Percentiles rank a stretch among this genome's conserved stretches.
Conservation (phyloP, 805 yeast genomes). For the Barnettozyma sp. region DNA sequence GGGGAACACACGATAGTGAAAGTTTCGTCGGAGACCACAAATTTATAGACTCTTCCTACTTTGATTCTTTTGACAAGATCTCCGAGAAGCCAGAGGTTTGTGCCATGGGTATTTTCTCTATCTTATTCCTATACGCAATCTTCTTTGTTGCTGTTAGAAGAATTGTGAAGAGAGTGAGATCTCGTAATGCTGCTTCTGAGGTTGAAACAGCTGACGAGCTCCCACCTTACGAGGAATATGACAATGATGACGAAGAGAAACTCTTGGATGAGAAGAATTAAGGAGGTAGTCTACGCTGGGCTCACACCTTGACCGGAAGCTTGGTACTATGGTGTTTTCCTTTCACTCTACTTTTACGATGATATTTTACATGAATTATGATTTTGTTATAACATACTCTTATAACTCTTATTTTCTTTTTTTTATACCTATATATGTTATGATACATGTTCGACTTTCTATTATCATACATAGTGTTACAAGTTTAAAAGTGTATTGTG, state of each 20-base stretch:
- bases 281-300: too few relatives aligned
- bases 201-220: slow-evolving; percentile 4
- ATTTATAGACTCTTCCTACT: too few relatives aligned
- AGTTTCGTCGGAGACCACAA: too few relatives aligned
- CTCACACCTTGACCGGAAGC: too few relatives aligned
- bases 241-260: slow-evolving; percentile 3
- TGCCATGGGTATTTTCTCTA: slow-evolving; percentile 2
- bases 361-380: too few relatives aligned
- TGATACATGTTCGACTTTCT: background rate
- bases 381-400: background rate
- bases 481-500: too few relatives aligned
- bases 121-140: slow-evolving; percentile 1
- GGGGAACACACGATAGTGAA: too few relatives aligned
- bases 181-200: background rate
- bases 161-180: slow-evolving; percentile 6
- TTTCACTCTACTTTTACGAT: too few relatives aligned
- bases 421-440: background rate
- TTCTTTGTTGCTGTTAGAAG: background rate
- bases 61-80: too few relatives aligned
- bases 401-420: background rate
- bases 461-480: too few relatives aligned
- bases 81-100: slow-evolving; percentile 4
- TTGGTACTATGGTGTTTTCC: too few relatives aligned
- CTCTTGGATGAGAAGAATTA: slow-evolving; percentile 6
- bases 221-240: slow-evolving; percentile 7